Evolutionary conservation across 1,284 basidiomycete genomes (phyloP).

Genomic region (Sanghuangporus baumii): DNA sequence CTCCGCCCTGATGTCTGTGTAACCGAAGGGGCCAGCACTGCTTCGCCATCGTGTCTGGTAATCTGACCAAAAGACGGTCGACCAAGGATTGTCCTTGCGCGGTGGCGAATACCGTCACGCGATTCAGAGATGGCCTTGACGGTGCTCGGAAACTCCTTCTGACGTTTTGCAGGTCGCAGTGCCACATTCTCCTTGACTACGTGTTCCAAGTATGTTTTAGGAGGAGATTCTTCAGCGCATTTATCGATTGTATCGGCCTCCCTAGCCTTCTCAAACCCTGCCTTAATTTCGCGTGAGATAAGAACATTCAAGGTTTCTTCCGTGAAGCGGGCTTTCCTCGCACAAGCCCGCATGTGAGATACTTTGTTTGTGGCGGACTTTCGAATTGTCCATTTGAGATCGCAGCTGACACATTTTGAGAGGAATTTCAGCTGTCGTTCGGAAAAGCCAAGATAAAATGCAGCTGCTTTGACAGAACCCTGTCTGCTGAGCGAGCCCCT

Average conservation of each 20-base stretch:
- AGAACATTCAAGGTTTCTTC: conserved; percentile 51
- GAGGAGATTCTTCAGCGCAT: conserved; percentile 21
- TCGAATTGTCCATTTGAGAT: conserved; percentile 57
- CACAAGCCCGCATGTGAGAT: conserved; percentile 60
- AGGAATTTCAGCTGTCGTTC: conserved; percentile 43
- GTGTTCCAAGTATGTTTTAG: conserved; percentile 50
- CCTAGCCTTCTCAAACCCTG: neutral
- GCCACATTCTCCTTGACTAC: conserved; percentile 40
- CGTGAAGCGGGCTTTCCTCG: conserved; percentile 49
- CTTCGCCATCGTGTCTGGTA: neutral
- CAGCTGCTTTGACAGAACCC: neutral
- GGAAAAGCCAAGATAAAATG: conserved; percentile 31
- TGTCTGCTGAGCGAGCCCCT: neutral
- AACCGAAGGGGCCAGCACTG: conserved; percentile 10
- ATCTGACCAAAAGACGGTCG: neutral
- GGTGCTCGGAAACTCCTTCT: conserved; percentile 34
- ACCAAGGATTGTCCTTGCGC: conserved; percentile 31
- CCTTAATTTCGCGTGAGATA: conserved; percentile 43
- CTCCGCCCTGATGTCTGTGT: conserved; percentile 30
- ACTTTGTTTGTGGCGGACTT: conserved; percentile 60
- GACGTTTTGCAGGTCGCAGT: conserved; percentile 40
- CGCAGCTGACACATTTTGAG: conserved; percentile 59
- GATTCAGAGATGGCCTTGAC: conserved; percentile 43
- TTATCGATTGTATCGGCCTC: conserved; percentile 24
- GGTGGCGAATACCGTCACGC: conserved; percentile 46